Evolutionary conservation across 306 rosid species (phyloP).

Genomic region (Chamaecrista fasciculata): DNA sequence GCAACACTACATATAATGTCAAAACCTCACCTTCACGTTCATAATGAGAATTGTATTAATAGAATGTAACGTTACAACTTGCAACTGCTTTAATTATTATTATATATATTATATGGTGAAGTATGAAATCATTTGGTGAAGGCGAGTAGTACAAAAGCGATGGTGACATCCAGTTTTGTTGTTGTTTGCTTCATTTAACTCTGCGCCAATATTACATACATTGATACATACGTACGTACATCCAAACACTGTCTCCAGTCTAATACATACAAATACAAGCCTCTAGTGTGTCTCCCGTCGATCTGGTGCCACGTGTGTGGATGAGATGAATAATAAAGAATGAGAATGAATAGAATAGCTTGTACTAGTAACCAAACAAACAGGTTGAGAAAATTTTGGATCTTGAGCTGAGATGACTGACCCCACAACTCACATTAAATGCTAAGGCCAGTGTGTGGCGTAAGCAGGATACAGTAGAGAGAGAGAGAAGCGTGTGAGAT

Average conservation of each 20-base stretch:
- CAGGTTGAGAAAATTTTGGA: constrained; percentile 32
- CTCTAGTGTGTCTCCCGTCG: too few relatives aligned
- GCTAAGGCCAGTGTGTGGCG: constrained; percentile 24
- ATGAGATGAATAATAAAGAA: too few relatives aligned
- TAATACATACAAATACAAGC: too few relatives aligned
- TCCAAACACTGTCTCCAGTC: neutral
- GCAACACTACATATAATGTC: too few relatives aligned
- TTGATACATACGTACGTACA: too few relatives aligned
- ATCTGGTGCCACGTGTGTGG: too few relatives aligned
- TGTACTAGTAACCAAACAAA: constrained; percentile 33
- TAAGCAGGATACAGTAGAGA: constrained; percentile 13
- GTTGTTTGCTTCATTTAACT: constrained; percentile 19
- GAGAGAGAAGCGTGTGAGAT: too few relatives aligned
- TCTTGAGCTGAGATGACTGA: constrained; percentile 42
- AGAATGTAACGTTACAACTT: neutral
- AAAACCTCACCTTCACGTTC: too few relatives aligned
- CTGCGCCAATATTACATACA: neutral
- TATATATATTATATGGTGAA: too few relatives aligned
- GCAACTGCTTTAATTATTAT: too few relatives aligned
- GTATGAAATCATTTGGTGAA: neutral
- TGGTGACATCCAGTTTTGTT: constrained; percentile 14
- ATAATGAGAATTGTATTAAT: neutral
- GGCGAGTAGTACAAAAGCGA: constrained; percentile 7
- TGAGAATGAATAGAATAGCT: too few relatives aligned
- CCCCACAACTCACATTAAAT: constrained; percentile 19